Conservation (phyloP, 306 rosid species). For the Psophocarpus tetragonolobus region DNA sequence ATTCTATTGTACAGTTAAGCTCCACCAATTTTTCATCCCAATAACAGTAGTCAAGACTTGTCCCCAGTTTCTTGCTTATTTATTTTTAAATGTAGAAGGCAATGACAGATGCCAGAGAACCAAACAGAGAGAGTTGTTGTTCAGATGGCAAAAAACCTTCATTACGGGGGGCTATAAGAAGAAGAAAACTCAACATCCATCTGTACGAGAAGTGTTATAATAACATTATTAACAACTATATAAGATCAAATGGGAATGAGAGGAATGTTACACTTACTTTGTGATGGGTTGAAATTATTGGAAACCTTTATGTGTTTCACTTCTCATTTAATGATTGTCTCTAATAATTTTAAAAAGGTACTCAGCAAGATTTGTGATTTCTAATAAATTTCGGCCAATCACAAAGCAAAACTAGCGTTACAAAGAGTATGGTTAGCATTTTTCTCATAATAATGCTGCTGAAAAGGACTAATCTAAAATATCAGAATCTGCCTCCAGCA, state of each 20-base stretch:
- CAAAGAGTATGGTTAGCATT: too few species aligned
- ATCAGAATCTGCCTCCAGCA: background rate
- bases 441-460: background rate
- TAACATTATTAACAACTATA: background rate
- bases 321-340: too few species aligned
- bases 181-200: background rate
- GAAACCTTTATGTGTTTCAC: too few species aligned
- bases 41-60: background rate
- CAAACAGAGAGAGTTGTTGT: background rate
- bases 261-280: too few species aligned
- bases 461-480: background rate
- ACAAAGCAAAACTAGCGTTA: too few species aligned
- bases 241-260: background rate
- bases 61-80: background rate
- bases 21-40: background rate
- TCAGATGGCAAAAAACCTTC: background rate
- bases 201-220: background rate
- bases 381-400: too few species aligned
- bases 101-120: conserved; percentile 18
- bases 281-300: too few species aligned
- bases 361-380: too few species aligned
- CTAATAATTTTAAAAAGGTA: too few species aligned
- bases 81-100: background rate
- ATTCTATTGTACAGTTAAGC: conserved; percentile 15
- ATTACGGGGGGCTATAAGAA: background rate